Conservation (phyloP, 805 yeast species). For the Candida caryicola region DNA sequence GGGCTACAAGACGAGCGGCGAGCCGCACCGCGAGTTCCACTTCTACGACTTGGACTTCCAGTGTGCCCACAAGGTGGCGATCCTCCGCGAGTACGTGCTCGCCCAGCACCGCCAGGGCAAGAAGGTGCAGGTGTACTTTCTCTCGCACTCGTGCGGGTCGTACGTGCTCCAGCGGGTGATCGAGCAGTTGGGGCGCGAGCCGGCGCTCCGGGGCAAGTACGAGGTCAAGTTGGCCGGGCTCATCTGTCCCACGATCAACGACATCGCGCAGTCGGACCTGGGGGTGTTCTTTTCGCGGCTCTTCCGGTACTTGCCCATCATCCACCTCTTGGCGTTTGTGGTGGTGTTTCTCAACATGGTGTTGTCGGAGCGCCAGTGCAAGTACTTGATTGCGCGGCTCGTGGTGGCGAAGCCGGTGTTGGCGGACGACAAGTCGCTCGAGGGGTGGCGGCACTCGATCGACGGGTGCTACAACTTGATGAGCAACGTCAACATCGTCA, state of each 20-base stretch:
- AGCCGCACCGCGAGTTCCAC: conserved; percentile 15
- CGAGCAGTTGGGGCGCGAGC: conserved; percentile 21
- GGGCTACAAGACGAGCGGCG: conserved; percentile 39
- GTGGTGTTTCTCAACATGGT: conserved; percentile 29
- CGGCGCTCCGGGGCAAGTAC: conserved; percentile 19
- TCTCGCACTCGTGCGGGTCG: conserved; percentile 75
- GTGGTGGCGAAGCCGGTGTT: conserved; percentile 26
- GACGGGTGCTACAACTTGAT: conserved; percentile 43
- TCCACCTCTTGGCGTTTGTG: conserved; percentile 21
- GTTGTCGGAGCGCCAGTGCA: conserved; percentile 21
- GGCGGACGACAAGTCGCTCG: conserved; percentile 16
- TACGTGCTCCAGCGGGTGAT: conserved; percentile 58
- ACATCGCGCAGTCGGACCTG: conserved; percentile 48
- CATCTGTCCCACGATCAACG: conserved; percentile 67
- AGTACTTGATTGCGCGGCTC: conserved; percentile 18
- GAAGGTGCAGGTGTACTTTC: conserved; percentile 37
- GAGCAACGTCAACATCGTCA: conserved; percentile 41
- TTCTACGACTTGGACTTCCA: conserved; percentile 52
- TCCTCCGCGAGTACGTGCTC: conserved; percentile 39
- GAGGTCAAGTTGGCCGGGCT: conserved; percentile 51
- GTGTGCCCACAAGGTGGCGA: conserved; percentile 52
- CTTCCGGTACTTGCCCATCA: conserved; percentile 39
- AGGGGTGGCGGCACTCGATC: conserved; percentile 36
- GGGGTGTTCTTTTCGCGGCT: conserved; percentile 28
- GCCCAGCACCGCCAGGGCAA: conserved; percentile 8